A percentile compares a stretch with the other conserved stretches of the same genome.
phyloP scores from a whole-genome alignment of 495 filamentous ascomycete genomes.

The Pseudevernia furfuracea region DNA sequence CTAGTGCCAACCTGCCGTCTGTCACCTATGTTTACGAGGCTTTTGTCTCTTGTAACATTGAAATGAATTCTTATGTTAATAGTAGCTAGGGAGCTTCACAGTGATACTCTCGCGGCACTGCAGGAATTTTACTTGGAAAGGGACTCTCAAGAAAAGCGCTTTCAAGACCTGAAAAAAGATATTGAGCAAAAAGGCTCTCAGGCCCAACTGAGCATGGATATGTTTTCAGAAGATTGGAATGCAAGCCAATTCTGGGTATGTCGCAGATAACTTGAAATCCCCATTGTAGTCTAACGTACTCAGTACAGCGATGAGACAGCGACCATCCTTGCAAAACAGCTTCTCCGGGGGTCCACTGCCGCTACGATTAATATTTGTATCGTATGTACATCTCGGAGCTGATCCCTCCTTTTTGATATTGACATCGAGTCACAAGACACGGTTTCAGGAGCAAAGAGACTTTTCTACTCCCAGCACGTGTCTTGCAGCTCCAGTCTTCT shows the following conservation, averaged over 20 bases:
- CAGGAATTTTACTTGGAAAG: slow-evolving; percentile 62
- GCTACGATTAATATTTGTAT: slow-evolving; percentile 52
- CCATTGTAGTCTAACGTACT: slow-evolving; percentile 11
- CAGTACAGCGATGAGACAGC: slow-evolving; percentile 70
- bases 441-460: background rate
- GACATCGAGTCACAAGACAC: background rate
- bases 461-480: background rate
- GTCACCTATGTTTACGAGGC: background rate
- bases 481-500: background rate
- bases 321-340: slow-evolving; percentile 47
- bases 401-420: background rate
- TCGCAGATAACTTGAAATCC: slow-evolving; percentile 4
- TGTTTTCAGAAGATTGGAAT: slow-evolving; percentile 76
- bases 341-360: slow-evolving; percentile 47
- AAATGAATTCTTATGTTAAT: background rate
- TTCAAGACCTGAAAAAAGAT: slow-evolving; percentile 52
- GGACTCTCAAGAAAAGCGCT: slow-evolving; percentile 51
- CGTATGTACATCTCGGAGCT: slow-evolving; percentile 12
- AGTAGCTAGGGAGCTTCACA: slow-evolving; percentile 45
- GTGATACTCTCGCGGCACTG: slow-evolving; percentile 53
- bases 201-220: slow-evolving; percentile 53
- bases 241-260: slow-evolving; percentile 70
- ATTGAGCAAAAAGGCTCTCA: slow-evolving; percentile 36
- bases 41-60: background rate
- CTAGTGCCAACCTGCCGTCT: background rate